These are phyloP conservation scores for Trypanosoma rangeli DNA, from an alignment of 208 protist genomes.

Conservation along the genomic window DNA sequence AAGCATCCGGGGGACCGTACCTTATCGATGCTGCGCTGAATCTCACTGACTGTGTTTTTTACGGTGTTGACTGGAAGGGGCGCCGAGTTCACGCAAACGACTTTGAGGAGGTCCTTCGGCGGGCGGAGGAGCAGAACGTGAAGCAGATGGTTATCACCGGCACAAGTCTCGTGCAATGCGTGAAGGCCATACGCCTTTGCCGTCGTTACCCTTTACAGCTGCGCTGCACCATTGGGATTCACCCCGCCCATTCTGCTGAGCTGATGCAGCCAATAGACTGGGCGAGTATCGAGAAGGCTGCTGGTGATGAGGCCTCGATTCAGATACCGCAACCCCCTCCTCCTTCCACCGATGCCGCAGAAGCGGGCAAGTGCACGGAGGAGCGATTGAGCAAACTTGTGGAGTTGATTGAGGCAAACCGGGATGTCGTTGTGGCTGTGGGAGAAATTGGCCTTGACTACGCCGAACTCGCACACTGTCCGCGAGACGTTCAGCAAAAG, in stretches of 20 bases:
- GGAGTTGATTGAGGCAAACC: constrained; percentile 58
- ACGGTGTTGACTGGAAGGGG: constrained; percentile 81
- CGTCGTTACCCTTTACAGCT: constrained; percentile 56
- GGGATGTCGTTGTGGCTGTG: constrained; percentile 85
- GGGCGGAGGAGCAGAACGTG: constrained; percentile 56
- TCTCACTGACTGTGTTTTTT: constrained; percentile 89
- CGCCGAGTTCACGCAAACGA: constrained; percentile 78
- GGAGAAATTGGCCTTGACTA: constrained; percentile 93
- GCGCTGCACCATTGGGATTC: constrained; percentile 82
- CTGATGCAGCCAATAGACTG: constrained; percentile 51
- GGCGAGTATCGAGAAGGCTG: constrained; percentile 30
- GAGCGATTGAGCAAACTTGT: constrained; percentile 55
- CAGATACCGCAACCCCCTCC: constrained; percentile 15
- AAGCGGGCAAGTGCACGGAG: constrained; percentile 22
- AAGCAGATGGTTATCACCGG: constrained; percentile 85
- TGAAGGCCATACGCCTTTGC: constrained; percentile 82
- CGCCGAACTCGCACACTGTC: constrained; percentile 80
- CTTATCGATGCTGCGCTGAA: constrained; percentile 90
- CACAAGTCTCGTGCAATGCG: constrained; percentile 69
- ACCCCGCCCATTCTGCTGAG: constrained; percentile 80
- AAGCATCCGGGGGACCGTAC: constrained; percentile 33
- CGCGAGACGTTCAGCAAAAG: constrained; percentile 65
- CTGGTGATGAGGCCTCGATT: constrained; percentile 36
- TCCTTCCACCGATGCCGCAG: constrained; percentile 3
- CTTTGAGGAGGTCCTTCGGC: constrained; percentile 70